Evolutionary conservation across 1,139 yeast genomes (phyloP).

Genomic region (Diutina mesorugosa): DNA sequence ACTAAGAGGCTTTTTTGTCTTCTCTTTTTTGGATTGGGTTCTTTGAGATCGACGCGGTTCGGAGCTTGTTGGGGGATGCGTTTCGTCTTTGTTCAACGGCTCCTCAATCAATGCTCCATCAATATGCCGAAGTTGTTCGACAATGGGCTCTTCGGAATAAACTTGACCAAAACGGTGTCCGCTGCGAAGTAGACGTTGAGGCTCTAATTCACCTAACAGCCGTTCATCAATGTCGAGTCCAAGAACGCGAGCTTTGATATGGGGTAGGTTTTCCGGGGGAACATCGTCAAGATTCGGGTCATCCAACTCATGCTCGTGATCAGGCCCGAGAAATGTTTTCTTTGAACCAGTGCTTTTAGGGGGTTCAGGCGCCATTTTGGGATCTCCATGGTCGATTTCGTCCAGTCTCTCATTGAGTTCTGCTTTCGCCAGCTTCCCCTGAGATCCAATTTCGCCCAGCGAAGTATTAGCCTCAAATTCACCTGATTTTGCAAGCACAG

Average conservation of each 20-base stretch:
- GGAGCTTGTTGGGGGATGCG: not conserved
- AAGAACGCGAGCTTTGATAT: not conserved
- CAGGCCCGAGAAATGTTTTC: not conserved
- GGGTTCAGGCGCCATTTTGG: not conserved
- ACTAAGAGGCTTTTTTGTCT: not conserved
- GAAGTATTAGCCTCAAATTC: not conserved
- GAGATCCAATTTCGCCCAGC: too few relatives aligned
- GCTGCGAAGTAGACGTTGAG: not conserved
- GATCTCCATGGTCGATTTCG: not conserved
- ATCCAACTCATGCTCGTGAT: not conserved
- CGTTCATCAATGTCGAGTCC: not conserved
- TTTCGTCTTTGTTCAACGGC: not conserved
- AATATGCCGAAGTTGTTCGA: not conserved
- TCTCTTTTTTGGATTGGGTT: not conserved
- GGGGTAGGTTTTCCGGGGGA: not conserved
- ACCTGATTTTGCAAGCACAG: not conserved
- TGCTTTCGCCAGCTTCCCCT: too few relatives aligned
- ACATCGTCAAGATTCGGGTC: slow-evolving; percentile 1
- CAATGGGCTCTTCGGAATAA: not conserved
- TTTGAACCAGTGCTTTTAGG: not conserved
- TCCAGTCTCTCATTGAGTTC: too few relatives aligned
- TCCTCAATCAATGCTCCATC: not conserved
- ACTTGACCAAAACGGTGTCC: not conserved
- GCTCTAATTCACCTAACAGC: not conserved
- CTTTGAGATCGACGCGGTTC: not conserved